Base-by-base conservation (phyloP, 495 filamentous ascomycete genomes). In the Penicillium lagena region DNA sequence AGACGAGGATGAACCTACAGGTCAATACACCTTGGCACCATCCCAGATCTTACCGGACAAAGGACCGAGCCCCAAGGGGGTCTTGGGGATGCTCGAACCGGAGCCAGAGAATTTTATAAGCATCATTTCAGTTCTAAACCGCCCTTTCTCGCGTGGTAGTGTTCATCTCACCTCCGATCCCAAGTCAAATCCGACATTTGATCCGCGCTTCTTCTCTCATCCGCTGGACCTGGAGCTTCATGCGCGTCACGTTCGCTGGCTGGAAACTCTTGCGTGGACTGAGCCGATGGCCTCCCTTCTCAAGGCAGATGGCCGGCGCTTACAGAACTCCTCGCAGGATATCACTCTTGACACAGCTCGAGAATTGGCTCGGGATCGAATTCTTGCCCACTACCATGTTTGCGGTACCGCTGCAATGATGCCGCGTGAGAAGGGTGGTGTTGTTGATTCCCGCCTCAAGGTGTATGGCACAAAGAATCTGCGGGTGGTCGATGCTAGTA, bases 401-500 rank as follows among this genome's bases (percentile, higher is more conserved):
- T 45, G 71, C 9, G 78, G 80, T 1, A 80, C 78, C 0, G 78
- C 73, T 47, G 71, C 76, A 1, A 74, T 82, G 22, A 22, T 22
- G 22, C 22, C 22, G 22, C 22, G 22, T 22, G 22, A 22, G 22
- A 22, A 22, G 72, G 74, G 76, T 4, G 68, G 67, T 6, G 78
- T 79, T 7, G 68, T 81, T 0, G 75, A 80, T 37, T 58, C 58
- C 9, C 49, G 58, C 6, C 52, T 79, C 40, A 54, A 54, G 33
- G 72, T 79, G 11, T 67, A 75, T 45, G 73, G 72, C 0, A 70
- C 76, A 2, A 52, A 68, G 42, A 61, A 66, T 2, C 49, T 80
- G 40, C 58, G 76, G 0, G 75, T 84, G 2, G 75, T 77, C 0
- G 79, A 76, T 49, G 72, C 77, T 0, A 60, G 69, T 28, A 52